Conservation (phyloP, 2,329 filamentous ascomycete species). For the Graphilbum fragrans region DNA sequence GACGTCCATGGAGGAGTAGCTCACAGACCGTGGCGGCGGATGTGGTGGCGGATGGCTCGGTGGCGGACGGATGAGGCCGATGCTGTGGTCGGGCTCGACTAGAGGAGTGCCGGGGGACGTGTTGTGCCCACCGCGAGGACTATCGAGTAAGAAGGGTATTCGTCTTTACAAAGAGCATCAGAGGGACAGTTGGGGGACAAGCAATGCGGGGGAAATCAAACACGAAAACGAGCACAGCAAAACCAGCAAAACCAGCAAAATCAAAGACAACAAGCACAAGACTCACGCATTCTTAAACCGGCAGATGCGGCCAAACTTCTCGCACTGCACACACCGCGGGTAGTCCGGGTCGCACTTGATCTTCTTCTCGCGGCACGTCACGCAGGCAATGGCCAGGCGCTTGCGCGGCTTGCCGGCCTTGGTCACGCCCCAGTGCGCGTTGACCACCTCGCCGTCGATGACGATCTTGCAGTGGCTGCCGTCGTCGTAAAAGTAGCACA, state of each 20-base stretch:
- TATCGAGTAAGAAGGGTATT: constrained; percentile 13
- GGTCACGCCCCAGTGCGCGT: constrained; percentile 86
- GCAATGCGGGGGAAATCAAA: constrained; percentile 1
- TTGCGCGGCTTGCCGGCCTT: constrained; percentile 92
- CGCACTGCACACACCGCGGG: constrained; percentile 80
- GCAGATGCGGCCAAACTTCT: constrained; percentile 80
- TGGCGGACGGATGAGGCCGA: constrained; percentile 15
- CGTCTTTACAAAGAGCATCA: too few relatives aligned
- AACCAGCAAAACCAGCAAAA: background rate
- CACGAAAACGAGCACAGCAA: constrained; percentile 1
- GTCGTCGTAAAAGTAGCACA: constrained; percentile 81
- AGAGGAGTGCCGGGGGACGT: constrained; percentile 40
- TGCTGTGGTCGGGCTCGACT: constrained; percentile 35
- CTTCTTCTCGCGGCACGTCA: constrained; percentile 92
- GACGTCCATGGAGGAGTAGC: constrained; percentile 34
- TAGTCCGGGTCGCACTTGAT: constrained; percentile 90
- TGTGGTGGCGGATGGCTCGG: constrained; percentile 17
- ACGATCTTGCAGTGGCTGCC: constrained; percentile 70
- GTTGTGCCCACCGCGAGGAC: constrained; percentile 46
- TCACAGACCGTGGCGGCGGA: constrained; percentile 27
- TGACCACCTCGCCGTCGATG: constrained; percentile 78
- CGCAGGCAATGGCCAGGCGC: constrained; percentile 79
- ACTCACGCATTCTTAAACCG: constrained; percentile 78
- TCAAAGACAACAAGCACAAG: background rate
- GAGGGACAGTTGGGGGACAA: too few relatives aligned